phyloP scores from a whole-genome alignment of 1,284 basidiomycete species.

The Irpex rosettiformis region DNA sequence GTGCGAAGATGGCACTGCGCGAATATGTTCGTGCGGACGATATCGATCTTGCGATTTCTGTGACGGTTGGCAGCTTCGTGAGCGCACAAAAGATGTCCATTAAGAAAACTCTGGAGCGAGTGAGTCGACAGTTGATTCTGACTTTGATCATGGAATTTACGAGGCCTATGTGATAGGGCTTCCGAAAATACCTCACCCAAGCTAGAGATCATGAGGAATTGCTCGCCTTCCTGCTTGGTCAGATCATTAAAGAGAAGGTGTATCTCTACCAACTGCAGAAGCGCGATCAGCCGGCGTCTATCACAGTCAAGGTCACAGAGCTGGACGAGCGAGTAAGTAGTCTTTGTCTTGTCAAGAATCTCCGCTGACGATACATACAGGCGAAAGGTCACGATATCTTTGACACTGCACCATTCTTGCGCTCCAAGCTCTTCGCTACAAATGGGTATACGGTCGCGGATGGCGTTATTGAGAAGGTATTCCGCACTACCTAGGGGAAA shows the following conservation, averaged over 20 bases:
- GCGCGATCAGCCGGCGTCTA: constrained; percentile 72
- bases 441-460: constrained; percentile 84
- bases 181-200: constrained; percentile 96
- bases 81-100: constrained; percentile 97
- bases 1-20: constrained; percentile 96
- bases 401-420: constrained; percentile 84
- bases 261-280: constrained; percentile 77
- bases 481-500: neutral
- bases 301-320: constrained; percentile 74
- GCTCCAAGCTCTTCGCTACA: constrained; percentile 79
- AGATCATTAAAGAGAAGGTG: constrained; percentile 93
- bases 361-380: constrained; percentile 33
- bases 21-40: constrained; percentile 97
- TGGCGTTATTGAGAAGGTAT: constrained; percentile 8
- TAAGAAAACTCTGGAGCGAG: constrained; percentile 95
- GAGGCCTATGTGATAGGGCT: constrained; percentile 52
- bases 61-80: constrained; percentile 93
- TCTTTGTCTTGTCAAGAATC: constrained; percentile 3
- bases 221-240: constrained; percentile 90
- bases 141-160: constrained; percentile 9
- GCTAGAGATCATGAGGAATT: constrained; percentile 95
- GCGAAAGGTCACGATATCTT: constrained; percentile 95
- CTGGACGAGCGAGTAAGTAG: constrained; percentile 77
- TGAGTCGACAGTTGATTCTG: constrained; percentile 37
- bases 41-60: constrained; percentile 96